Percentiles rank a stretch among this genome's conserved stretches.
Conservation (phyloP, 2,329 filamentous ascomycete species). For the Diplodia sapinea region DNA sequence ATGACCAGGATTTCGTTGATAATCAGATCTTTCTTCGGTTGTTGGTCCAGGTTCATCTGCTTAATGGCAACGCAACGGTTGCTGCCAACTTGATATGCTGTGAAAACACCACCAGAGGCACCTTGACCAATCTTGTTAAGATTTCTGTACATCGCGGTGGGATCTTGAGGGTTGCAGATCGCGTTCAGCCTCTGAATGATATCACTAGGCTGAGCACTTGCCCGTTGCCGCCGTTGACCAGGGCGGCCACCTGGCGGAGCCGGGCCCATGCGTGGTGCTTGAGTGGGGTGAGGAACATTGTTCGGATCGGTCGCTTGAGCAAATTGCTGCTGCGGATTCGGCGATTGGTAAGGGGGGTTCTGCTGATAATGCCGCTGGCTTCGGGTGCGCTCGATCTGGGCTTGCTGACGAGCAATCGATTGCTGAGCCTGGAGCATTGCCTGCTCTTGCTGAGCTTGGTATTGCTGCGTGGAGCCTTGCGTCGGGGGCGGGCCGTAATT, state of each 20-base stretch:
- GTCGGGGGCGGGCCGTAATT: constrained; percentile 21
- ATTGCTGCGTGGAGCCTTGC: constrained; percentile 49
- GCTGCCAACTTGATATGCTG: constrained; percentile 80
- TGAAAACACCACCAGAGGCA: constrained; percentile 93
- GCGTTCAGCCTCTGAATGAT: constrained; percentile 82
- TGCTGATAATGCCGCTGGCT: constrained; percentile 56
- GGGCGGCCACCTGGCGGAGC: constrained; percentile 62
- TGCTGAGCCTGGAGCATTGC: constrained; percentile 81
- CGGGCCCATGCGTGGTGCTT: constrained; percentile 58
- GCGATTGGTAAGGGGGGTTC: constrained; percentile 51
- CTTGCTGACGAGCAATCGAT: constrained; percentile 61
- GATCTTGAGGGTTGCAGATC: constrained; percentile 90
- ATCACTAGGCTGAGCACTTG: constrained; percentile 76
- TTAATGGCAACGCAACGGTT: constrained; percentile 96
- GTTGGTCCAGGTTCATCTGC: constrained; percentile 98
- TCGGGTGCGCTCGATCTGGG: constrained; percentile 76
- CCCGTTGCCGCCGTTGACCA: constrained; percentile 72
- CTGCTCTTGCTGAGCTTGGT: constrained; percentile 80
- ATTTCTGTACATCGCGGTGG: constrained; percentile 82
- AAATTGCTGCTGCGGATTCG: constrained; percentile 55
- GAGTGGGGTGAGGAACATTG: constrained; percentile 52
- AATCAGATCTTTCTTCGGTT: constrained; percentile 98
- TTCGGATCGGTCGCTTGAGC: constrained; percentile 48
- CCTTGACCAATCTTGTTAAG: constrained; percentile 97
- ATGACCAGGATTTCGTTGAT: constrained; percentile 99